Percentiles rank a stretch among this genome's conserved stretches.
Conservation (phyloP, 169 alveolate genomes). For the Fabrea salina region DNA sequence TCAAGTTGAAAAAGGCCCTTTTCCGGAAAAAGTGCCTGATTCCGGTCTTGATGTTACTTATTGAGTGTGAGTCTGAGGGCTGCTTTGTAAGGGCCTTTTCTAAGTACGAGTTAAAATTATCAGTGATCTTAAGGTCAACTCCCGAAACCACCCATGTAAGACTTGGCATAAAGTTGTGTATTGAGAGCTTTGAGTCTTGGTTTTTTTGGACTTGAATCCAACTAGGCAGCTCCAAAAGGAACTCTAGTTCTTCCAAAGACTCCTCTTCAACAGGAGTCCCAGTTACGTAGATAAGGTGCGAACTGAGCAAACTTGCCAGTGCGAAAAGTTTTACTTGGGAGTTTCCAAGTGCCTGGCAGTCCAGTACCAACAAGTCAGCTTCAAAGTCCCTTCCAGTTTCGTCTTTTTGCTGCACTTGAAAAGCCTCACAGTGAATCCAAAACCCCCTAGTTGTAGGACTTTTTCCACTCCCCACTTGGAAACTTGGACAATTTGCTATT, state of each 20-base stretch:
- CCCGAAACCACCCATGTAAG: conserved; percentile 6
- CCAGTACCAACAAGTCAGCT: conserved; percentile 21
- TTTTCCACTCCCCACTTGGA: not conserved
- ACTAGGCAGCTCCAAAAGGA: conserved; percentile 14
- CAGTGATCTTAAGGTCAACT: not conserved
- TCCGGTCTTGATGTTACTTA: not conserved
- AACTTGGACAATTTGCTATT: not conserved
- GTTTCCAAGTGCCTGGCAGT: not conserved
- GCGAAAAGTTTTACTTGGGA: not conserved
- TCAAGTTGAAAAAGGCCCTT: not conserved
- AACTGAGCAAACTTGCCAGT: conserved; percentile 1
- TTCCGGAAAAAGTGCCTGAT: not conserved
- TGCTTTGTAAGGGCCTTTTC: not conserved
- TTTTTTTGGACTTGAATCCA: not conserved
- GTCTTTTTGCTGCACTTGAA: conserved; percentile 6
- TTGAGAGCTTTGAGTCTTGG: not conserved
- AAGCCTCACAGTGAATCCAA: not conserved
- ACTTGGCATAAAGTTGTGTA: conserved; percentile 1
- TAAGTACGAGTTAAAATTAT: not conserved
- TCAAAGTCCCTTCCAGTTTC: conserved; percentile 3
- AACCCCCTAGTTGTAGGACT: not conserved
- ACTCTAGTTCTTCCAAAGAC: not conserved
- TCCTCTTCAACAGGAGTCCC: not conserved
- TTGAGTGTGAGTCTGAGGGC: not conserved
- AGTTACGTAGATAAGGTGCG: not conserved